A percentile compares a stretch with the other conserved stretches of the same genome.
phyloP scores from a whole-genome alignment of 208 protist species.

The Acanthamoeba culbertsoni region DNA sequence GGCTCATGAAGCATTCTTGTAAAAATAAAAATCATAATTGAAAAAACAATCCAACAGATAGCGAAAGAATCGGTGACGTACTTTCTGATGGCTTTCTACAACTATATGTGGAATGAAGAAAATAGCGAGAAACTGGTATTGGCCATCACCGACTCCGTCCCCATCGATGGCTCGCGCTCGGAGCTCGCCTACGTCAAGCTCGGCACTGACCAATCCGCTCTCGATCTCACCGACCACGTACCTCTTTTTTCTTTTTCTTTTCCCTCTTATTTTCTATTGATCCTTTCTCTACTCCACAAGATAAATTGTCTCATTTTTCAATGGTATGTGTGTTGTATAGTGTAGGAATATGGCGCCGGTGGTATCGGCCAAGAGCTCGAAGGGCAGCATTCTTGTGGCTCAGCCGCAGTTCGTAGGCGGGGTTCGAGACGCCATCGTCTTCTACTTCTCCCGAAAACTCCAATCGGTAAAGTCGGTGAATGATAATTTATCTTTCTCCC shows the following conservation, averaged over 20 bases:
- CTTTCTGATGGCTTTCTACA: conserved; percentile 3
- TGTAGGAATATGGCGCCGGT: background rate
- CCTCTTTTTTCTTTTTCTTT: too few relatives aligned
- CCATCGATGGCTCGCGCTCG: background rate
- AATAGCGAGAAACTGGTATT: background rate
- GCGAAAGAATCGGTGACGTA: background rate
- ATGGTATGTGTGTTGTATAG: background rate
- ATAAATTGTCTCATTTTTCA: background rate
- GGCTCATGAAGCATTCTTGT: too few relatives aligned
- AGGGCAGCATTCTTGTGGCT: background rate
- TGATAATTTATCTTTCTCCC: too few relatives aligned
- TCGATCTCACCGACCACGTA: conserved; percentile 8
- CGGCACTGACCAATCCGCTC: background rate
- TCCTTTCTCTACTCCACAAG: background rate
- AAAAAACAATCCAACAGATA: background rate
- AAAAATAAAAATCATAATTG: background rate
- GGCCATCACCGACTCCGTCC: background rate
- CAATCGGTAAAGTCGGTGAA: background rate
- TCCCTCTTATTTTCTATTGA: background rate
- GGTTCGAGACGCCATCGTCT: conserved; percentile 1
- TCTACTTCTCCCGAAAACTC: conserved; percentile 26
- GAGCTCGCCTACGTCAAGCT: conserved; percentile 20
- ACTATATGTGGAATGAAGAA: background rate
- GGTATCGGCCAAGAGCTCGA: background rate
- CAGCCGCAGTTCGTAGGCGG: conserved; percentile 3